Base-by-base conservation (phyloP, 148 eudicot genomes). In the Nepenthes mirabilis region DNA sequence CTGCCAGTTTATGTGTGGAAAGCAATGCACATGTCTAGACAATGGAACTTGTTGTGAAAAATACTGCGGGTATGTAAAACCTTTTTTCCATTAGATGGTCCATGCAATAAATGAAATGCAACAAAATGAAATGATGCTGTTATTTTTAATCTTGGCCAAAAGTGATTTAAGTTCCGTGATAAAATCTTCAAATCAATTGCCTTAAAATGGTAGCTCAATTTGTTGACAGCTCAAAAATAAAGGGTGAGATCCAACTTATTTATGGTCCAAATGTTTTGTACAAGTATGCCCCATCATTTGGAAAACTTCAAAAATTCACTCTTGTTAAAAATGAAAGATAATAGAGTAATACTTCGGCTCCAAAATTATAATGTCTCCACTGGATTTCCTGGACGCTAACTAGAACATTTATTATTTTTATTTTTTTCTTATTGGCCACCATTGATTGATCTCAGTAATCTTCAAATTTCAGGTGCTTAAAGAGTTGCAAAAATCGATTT, bases 1-100 rank as follows among this genome's bases (percentile, higher is more conserved):
- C 50, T 93, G 98, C 70, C 55, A 77, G 72, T 57, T 75, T 37
- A 67, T 76, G 71, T 93, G 96, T 67, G 98, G 96, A 66, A 88
- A 93, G 70, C 77, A 88, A 60, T 93, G 98, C 79, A 73, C 96
- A 55, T 93, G 98, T 61, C 72, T 77, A 34, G 72, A 72, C 59
- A 77, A 75, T 55, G 96, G 86, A 71, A 83, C 75, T 64, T 88
- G 95, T 72, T 93, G 98, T 71, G 98, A 93, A 60, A 93, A 93
- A 74, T 93, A 88, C 55, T 93, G 98, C 67, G 95, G 96, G 98
- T 88, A 74, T 66, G 82, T 63, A 14, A 36, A 37, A 3, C 10
- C 11, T 61, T 13, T 14, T 49, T 40, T 11, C 56, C 23, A 37
- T 36, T 40, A 7, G 2, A 35, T 50, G 10, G 6, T 49, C 13